Evolutionary conservation across 768 basidiomycete species (phyloP).

Genomic region (Collybia sp.): DNA sequence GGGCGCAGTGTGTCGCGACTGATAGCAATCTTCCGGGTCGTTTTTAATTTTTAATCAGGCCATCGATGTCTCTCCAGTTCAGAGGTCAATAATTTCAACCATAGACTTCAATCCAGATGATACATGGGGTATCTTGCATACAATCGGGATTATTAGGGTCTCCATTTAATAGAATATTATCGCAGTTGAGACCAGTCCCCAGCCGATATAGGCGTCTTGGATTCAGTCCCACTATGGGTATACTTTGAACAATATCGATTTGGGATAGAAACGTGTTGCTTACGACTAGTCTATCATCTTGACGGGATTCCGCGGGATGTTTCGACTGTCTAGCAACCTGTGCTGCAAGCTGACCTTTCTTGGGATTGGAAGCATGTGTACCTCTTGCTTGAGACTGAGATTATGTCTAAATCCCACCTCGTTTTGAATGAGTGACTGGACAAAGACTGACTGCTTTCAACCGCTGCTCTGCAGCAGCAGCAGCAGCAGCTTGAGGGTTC

Average conservation of each 20-base stretch:
- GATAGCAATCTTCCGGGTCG: no score
- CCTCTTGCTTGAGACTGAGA: slow-evolving; percentile 39
- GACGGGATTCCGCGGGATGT: slow-evolving; percentile 24
- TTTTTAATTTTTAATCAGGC: no score
- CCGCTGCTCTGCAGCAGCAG: slow-evolving; percentile 60
- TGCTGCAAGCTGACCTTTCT: slow-evolving; percentile 40
- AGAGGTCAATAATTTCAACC: no score
- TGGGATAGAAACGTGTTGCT: slow-evolving; percentile 8
- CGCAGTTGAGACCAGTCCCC: no score
- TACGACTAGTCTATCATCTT: slow-evolving; percentile 25
- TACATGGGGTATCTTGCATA: no score
- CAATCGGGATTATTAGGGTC: no score
- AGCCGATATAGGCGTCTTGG: background rate
- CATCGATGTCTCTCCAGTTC: no score
- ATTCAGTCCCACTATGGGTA: background rate
- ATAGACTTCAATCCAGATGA: no score
- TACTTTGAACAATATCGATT: background rate
- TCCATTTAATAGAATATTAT: no score
- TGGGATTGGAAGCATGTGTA: slow-evolving; percentile 38
- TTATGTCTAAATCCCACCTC: slow-evolving; percentile 12
- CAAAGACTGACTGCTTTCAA: slow-evolving; percentile 44
- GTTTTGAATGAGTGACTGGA: slow-evolving; percentile 7
- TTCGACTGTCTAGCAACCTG: slow-evolving; percentile 36
- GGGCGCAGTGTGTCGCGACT: no score
- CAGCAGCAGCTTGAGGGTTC: slow-evolving; percentile 51